phyloP scores from a whole-genome alignment of 352 stramenopile species.

The Phytopythium chamaehyphon region DNA sequence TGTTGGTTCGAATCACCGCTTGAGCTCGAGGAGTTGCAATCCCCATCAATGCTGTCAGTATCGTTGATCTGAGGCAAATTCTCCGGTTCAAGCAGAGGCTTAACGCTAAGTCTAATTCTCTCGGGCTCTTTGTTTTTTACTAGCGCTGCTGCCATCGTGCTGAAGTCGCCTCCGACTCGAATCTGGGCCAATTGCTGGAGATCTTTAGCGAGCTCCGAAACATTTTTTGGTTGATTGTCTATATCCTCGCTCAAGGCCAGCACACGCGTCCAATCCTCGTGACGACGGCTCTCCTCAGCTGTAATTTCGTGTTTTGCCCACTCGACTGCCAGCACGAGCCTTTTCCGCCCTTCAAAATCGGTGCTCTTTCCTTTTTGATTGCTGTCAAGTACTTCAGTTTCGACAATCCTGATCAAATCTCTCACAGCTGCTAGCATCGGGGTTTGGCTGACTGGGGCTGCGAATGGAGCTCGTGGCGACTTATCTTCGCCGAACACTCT shows the following conservation, averaged over 20 bases:
- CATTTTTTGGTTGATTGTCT: too few relatives aligned
- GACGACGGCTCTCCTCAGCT: neutral
- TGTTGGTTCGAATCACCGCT: slow-evolving; percentile 44
- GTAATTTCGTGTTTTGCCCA: slow-evolving; percentile 3
- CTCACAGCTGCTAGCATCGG: neutral
- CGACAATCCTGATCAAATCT: neutral
- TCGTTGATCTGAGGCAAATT: too few relatives aligned
- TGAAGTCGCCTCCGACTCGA: too few relatives aligned
- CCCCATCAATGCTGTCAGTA: neutral
- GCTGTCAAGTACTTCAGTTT: neutral
- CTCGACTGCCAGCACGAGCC: slow-evolving; percentile 1
- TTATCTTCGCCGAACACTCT: neutral
- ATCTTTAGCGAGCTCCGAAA: too few relatives aligned
- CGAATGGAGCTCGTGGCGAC: neutral
- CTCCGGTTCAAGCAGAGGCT: too few relatives aligned
- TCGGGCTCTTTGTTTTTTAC: too few relatives aligned
- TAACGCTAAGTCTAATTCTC: too few relatives aligned
- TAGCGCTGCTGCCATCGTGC: too few relatives aligned
- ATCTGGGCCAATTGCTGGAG: too few relatives aligned
- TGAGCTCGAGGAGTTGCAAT: neutral
- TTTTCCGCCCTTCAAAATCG: neutral
- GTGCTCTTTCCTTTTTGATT: too few relatives aligned
- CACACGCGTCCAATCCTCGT: slow-evolving; percentile 1
- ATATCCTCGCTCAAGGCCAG: neutral
- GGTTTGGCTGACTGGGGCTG: neutral